Evolutionary conservation across 129 eudicot species (phyloP).

Genomic region (Flaveria bidentis): DNA sequence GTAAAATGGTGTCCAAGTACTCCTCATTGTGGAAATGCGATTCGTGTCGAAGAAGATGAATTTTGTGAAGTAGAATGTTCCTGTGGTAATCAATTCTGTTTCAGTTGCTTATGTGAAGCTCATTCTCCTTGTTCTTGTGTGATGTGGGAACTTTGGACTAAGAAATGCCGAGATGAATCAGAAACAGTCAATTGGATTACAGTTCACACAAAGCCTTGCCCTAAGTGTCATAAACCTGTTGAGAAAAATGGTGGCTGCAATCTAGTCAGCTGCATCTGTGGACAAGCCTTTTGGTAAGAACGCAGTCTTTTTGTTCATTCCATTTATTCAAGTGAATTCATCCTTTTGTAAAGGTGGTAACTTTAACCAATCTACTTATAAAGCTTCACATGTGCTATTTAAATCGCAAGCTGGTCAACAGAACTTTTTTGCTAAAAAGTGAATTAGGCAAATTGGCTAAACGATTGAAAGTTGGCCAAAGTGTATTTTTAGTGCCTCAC

Average conservation of each 20-base stretch:
- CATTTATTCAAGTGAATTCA: constrained; percentile 12
- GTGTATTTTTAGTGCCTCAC: neutral
- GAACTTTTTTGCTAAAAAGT: neutral
- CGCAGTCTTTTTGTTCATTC: constrained; percentile 19
- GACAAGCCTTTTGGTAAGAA: constrained; percentile 92
- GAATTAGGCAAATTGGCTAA: neutral
- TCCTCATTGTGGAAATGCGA: constrained; percentile 95
- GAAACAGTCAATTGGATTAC: constrained; percentile 97
- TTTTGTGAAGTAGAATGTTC: constrained; percentile 93
- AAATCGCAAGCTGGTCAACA: neutral
- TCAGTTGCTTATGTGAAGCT: constrained; percentile 80
- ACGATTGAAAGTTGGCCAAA: neutral
- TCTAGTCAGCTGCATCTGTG: constrained; percentile 87
- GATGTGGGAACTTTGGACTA: constrained; percentile 90
- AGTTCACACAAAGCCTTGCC: constrained; percentile 92
- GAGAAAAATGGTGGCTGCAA: constrained; percentile 99
- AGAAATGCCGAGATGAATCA: constrained; percentile 89
- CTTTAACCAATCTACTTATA: neutral
- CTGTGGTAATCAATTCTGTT: constrained; percentile 87
- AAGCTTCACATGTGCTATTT: neutral
- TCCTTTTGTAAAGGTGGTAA: neutral
- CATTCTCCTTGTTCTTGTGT: constrained; percentile 95
- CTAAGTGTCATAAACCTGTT: constrained; percentile 95
- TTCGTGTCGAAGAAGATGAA: constrained; percentile 84
- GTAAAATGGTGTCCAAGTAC: constrained; percentile 96